phyloP scores from a whole-genome alignment of 371 early-diverging fungal genomes.

The Haplosporangium sp. region DNA sequence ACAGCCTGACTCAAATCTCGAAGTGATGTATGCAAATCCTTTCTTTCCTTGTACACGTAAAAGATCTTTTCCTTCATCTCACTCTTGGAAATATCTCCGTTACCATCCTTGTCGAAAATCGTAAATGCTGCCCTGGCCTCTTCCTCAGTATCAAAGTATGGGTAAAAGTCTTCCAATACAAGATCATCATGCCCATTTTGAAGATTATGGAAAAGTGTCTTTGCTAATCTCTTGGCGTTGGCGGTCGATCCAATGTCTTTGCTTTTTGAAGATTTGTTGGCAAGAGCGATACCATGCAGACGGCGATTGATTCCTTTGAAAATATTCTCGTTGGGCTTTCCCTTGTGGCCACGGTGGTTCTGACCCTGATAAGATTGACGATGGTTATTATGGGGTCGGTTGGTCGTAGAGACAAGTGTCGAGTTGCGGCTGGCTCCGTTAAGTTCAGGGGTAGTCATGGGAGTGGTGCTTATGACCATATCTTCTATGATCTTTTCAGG shows the following conservation, averaged over 20 bases:
- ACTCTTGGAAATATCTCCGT: conserved; percentile 74
- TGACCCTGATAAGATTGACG: not conserved
- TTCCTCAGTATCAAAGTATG: conserved; percentile 65
- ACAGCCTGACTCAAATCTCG: conserved; percentile 76
- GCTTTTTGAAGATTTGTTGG: conserved; percentile 26
- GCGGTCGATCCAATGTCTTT: conserved; percentile 65
- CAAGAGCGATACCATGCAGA: conserved; percentile 46
- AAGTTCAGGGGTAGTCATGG: conserved; percentile 34
- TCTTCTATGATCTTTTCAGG: conserved; percentile 19
- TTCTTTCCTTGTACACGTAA: conserved; percentile 74
- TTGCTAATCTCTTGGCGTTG: conserved; percentile 63
- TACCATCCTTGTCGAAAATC: conserved; percentile 78
- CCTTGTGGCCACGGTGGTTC: conserved; percentile 26
- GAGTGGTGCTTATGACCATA: conserved; percentile 31
- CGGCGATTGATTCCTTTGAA: conserved; percentile 41
- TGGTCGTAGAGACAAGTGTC: conserved; percentile 17
- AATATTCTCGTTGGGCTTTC: conserved; percentile 36
- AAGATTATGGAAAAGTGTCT: conserved; percentile 62
- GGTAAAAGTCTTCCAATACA: conserved; percentile 62
- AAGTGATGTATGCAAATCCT: conserved; percentile 69
- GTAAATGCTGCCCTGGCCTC: conserved; percentile 73
- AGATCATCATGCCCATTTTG: conserved; percentile 44
- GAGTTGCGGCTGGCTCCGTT: conserved; percentile 16
- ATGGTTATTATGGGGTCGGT: conserved; percentile 3
- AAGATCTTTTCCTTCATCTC: conserved; percentile 76